phyloP scores from a whole-genome alignment of 2,329 filamentous ascomycete species.

The Zasmidium cellare region DNA sequence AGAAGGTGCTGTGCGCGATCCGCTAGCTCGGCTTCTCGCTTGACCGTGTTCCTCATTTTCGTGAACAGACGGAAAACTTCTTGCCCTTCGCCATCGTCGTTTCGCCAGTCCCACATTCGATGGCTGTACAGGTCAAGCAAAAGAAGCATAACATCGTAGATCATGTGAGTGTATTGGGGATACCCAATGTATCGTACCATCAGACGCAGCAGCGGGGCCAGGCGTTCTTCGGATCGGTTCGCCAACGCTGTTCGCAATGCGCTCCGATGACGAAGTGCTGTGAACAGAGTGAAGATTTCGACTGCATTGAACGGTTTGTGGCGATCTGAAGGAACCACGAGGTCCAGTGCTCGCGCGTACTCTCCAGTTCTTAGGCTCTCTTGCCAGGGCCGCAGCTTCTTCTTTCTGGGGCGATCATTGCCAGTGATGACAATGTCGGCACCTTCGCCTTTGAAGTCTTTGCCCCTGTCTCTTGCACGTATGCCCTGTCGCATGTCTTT shows the following conservation, averaged over 20 bases:
- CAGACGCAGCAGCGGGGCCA: conserved; percentile 84
- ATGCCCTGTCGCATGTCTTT: conserved; percentile 61
- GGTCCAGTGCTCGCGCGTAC: conserved; percentile 76
- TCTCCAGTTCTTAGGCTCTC: conserved; percentile 73
- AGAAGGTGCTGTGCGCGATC: conserved; percentile 78
- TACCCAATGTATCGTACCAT: conserved; percentile 77
- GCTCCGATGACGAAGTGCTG: conserved; percentile 82
- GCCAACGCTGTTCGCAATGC: conserved; percentile 79
- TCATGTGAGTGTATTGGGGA: conserved; percentile 76
- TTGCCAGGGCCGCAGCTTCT: conserved; percentile 76
- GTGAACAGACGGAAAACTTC: conserved; percentile 60
- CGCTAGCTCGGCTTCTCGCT: conserved; percentile 75
- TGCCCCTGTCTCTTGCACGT: conserved; percentile 61
- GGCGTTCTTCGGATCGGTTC: conserved; percentile 74
- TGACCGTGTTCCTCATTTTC: conserved; percentile 69
- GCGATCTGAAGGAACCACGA: conserved; percentile 57
- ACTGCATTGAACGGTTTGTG: conserved; percentile 28
- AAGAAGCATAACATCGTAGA: conserved; percentile 78
- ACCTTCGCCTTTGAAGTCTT: conserved; percentile 80
- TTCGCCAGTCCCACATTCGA: conserved; percentile 59
- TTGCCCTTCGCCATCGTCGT: conserved; percentile 29
- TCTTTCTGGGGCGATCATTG: conserved; percentile 63
- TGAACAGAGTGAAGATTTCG: conserved; percentile 71
- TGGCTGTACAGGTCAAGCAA: conserved; percentile 86
- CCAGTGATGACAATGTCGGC: conserved; percentile 86